Percentiles rank a stretch among this genome's conserved stretches.
These are phyloP conservation scores for Berberis thunbergii DNA, from an alignment of 164 flowering plant species.

Conservation along the genomic window DNA sequence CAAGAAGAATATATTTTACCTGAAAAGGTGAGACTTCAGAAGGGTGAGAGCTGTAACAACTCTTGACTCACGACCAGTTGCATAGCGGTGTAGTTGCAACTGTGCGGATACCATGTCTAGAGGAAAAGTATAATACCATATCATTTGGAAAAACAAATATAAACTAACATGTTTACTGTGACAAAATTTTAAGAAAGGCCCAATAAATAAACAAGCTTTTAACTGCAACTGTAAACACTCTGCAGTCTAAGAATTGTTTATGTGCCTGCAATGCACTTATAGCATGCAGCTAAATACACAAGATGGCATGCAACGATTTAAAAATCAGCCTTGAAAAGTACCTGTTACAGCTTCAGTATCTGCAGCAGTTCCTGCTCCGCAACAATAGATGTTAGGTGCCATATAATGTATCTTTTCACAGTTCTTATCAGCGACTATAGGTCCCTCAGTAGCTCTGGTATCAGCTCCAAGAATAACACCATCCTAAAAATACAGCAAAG, in stretches of 20 bases:
- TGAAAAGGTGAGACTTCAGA: constrained; percentile 83
- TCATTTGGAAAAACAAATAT: not conserved
- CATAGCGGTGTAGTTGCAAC: constrained; percentile 78
- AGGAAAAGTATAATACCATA: not conserved
- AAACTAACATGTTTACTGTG: not conserved
- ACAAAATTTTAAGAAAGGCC: not conserved
- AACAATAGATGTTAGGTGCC: constrained; percentile 97
- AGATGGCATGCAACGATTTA: not conserved
- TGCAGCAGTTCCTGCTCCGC: constrained; percentile 97
- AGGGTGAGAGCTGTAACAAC: constrained; percentile 85
- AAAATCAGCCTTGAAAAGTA: constrained; percentile 16
- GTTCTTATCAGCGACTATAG: constrained; percentile 87
- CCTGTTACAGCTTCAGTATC: constrained; percentile 98
- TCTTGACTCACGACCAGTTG: constrained; percentile 85
- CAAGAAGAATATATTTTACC: constrained; percentile 23
- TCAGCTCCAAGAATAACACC: constrained; percentile 98
- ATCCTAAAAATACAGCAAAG: constrained; percentile 42
- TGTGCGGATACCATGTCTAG: constrained; percentile 97
- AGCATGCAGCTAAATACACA: not conserved
- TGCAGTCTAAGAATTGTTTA: too few relatives aligned
- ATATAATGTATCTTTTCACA: constrained; percentile 97
- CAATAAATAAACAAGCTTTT: too few relatives aligned
- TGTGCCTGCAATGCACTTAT: not conserved
- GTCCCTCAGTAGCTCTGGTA: constrained; percentile 94
- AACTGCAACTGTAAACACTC: too few relatives aligned